Evolutionary conservation across 371 early-diverging fungal species (phyloP), one percentile per base, ranked within the genome.

Genomic region (Apophysomyces elegans): DNA sequence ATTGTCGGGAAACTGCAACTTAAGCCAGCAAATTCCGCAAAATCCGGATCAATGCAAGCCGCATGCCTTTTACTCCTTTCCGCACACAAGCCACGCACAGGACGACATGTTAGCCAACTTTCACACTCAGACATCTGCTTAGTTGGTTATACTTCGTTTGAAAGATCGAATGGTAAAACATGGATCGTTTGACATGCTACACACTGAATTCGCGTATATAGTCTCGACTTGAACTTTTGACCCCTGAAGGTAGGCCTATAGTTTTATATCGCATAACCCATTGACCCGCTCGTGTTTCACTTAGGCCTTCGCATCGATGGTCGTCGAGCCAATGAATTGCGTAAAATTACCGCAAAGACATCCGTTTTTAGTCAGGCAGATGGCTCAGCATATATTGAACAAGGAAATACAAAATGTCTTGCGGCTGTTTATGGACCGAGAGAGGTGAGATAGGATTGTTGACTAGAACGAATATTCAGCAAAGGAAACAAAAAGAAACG

Each of bases 351-450:
- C 26, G 91, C 91, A 71, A 87, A 90, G 32, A 91, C 91, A 0
- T 90, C 91, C 0, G 91, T 95, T 7, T 84, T 96, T 54, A 79
- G 88, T 43, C 88, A 94, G 57, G 91, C 96, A 0, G 96, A 96
- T 69, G 98, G 98, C 35, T 97, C 96, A 6, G 90, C 96, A 1
- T 96, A 95, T 72, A 84, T 95, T 61, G 96, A 98, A 77, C 94
- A 93, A 69, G 99, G 99, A 59, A 96, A 98, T 77, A 98, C 99
- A 50, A 95, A 96, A 67, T 90, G 91, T 63, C 78, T 98, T 45
- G 95, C 90, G 0, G 91, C 93, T 14, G 96, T 98, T 1, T 95
- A 94, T 76, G 99, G 99, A 11, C 99, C 99, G 1, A 80, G 92
- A 45, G 98, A 98, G 79, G 94, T 92, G 6, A 2, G 26, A 11